phyloP scores from a whole-genome alignment of 1,284 basidiomycete species.

The Trichosporon asahii region DNA sequence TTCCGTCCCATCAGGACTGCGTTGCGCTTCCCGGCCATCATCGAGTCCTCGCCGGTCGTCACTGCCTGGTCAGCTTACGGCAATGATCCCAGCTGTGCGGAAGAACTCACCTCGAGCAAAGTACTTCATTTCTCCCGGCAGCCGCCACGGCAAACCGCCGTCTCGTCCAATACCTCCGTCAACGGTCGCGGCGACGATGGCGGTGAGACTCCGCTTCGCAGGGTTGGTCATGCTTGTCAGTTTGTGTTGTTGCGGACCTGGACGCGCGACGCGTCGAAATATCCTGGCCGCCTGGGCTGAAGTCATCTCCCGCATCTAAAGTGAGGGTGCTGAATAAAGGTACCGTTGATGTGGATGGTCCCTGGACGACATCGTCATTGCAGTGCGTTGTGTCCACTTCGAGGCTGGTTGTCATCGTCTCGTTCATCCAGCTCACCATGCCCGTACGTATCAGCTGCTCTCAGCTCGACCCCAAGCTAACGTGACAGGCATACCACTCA shows the following conservation, averaged over 20 bases:
- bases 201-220: conserved; percentile 57
- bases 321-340: conserved; percentile 11
- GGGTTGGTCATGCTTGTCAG: conserved; percentile 9
- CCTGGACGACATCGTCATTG: conserved; percentile 21
- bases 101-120: conserved; percentile 63
- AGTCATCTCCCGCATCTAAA: neutral
- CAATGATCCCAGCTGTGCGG: neutral
- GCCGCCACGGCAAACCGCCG: conserved; percentile 77
- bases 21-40: conserved; percentile 57
- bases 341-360: neutral
- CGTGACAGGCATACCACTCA: conserved; percentile 86
- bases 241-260: neutral
- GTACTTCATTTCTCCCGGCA: conserved; percentile 88
- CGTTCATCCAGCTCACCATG: conserved; percentile 21
- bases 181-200: conserved; percentile 88
- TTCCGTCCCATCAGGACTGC: conserved; percentile 93
- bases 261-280: conserved; percentile 10
- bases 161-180: conserved; percentile 82
- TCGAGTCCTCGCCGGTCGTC: conserved; percentile 39
- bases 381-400: neutral
- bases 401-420: conserved; percentile 5
- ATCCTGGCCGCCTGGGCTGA: neutral
- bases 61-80: conserved; percentile 29
- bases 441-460: conserved; percentile 25
- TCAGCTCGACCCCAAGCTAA: conserved; percentile 1